Conservation (phyloP, 2,329 filamentous ascomycete species). For the Pseudonectria foliicola region DNA sequence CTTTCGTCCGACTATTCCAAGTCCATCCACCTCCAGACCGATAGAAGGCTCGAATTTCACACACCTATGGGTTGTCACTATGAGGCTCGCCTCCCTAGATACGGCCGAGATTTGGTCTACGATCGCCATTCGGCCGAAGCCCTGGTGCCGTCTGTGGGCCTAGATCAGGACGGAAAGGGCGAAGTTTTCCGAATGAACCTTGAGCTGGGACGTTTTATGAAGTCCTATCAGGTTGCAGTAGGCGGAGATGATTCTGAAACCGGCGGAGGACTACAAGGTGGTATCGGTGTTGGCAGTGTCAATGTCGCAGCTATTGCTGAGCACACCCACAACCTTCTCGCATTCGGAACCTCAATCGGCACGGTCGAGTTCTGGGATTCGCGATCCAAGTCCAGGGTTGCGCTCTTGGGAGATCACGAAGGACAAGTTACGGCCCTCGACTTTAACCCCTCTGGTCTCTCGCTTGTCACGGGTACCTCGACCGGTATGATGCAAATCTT, state of each 20-base stretch:
- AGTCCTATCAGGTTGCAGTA: constrained; percentile 84
- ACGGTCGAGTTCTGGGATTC: constrained; percentile 97
- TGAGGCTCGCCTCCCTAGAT: constrained; percentile 80
- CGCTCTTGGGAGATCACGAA: constrained; percentile 61
- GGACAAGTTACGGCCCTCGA: constrained; percentile 80
- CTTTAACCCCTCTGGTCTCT: constrained; percentile 77
- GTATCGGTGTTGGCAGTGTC: constrained; percentile 76
- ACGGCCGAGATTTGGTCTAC: constrained; percentile 84
- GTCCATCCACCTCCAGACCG: constrained; percentile 85
- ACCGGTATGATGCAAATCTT: constrained; percentile 84
- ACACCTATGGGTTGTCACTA: constrained; percentile 84
- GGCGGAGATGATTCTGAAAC: constrained; percentile 71
- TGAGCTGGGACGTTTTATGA: constrained; percentile 89
- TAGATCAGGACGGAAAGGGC: constrained; percentile 77
- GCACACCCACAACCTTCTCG: constrained; percentile 78
- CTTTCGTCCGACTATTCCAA: constrained; percentile 90
- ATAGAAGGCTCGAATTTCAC: constrained; percentile 89
- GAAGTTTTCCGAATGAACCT: constrained; percentile 92
- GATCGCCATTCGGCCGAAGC: constrained; percentile 77
- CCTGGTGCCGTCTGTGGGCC: constrained; percentile 77
- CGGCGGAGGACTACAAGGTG: constrained; percentile 74
- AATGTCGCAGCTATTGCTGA: constrained; percentile 85
- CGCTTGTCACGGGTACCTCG: constrained; percentile 79
- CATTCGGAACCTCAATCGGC: constrained; percentile 91
- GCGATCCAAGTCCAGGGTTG: constrained; percentile 72